Evolutionary conservation across 305 asterid genomes (phyloP).

Genomic region (Fraxinus dipetala): DNA sequence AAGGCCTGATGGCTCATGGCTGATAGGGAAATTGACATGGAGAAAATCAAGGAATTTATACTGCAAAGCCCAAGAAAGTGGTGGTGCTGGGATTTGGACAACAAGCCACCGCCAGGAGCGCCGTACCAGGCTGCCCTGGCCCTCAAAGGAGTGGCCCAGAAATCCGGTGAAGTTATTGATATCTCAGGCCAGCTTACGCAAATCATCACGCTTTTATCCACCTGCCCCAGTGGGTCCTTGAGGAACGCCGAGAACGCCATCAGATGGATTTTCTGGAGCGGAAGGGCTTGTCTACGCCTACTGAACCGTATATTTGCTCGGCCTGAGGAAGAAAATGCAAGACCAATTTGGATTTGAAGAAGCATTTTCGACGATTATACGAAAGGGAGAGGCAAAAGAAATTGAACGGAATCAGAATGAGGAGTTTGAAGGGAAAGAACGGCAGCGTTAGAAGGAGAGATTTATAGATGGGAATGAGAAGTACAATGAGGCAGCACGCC

Average conservation of each 20-base stretch:
- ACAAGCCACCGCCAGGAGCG: constrained; percentile 93
- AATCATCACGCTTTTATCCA: constrained; percentile 88
- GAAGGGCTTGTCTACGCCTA: constrained; percentile 37
- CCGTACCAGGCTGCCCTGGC: constrained; percentile 80
- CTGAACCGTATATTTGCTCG: constrained; percentile 59
- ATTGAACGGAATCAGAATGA: constrained; percentile 52
- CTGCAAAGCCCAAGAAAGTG: constrained; percentile 70
- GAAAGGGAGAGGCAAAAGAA: constrained; percentile 86
- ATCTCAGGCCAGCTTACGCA: constrained; percentile 64
- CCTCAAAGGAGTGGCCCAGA: constrained; percentile 57
- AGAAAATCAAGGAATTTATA: constrained; percentile 50
- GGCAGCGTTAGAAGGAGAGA: constrained; percentile 73
- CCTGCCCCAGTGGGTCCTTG: constrained; percentile 78
- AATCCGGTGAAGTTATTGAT: constrained; percentile 69
- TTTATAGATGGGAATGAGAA: constrained; percentile 64
- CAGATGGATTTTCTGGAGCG: constrained; percentile 59
- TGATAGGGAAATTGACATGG: constrained; percentile 75
- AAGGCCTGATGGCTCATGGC: constrained; percentile 39
- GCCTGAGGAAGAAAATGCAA: constrained; percentile 79
- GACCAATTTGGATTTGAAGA: constrained; percentile 63
- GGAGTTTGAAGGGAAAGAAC: constrained; percentile 78
- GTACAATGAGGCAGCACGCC: constrained; percentile 70
- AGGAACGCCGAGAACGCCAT: constrained; percentile 67
- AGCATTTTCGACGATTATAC: constrained; percentile 74
- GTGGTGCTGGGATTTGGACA: constrained; percentile 84